Evolutionary conservation across 371 early-diverging fungal species (phyloP), one percentile per base, ranked within the genome.

Genomic region (Coemansia sp.): DNA sequence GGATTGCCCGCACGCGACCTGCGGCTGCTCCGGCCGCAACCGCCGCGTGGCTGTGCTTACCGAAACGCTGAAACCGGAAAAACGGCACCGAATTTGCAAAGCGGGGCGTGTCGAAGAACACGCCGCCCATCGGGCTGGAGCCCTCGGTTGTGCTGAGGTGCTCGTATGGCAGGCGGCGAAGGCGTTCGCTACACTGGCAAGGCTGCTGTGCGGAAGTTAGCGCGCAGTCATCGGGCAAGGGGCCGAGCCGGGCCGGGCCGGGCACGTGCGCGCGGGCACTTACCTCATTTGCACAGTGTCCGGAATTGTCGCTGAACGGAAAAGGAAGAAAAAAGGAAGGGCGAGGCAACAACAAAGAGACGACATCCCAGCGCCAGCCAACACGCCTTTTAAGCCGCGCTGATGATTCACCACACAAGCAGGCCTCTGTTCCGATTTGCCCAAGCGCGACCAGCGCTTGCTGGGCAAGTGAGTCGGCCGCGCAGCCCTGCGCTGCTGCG

Each of bases 11-110:
- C 51, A 52, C 58, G 39, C 53, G 52, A 38, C 34, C 24, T 16
- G 14, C 34, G 24, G 24, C 34, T 14, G 24, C 0, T n/a, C 37
- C 36, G 44, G 16, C 18, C 32, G 10, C 12, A 18, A 8, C 8
- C 7, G 16, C 16, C n/a, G 2, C 10, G 34, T 9, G 9, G 4
- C 11, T 2, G n/a, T 38, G 37, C 71, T 55, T 67, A 70, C 72
- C 72, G 49, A 64, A 72, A 9, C 72, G 64, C 69, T 72, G 72
- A 39, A 72, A 63, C 57, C 70, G 69, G 32, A 69, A 72, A 50
- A 72, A 72, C 16, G 72, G 72, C 16, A 62, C 72, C 24, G 71
- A 58, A 61, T 72, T 72, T 42, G 74, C 74, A 58, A 72, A 72
- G 52, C 74, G 74, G 14, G 74, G 74, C 5, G 74, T 72, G 66